Evolutionary conservation across 1,284 basidiomycete species (phyloP).

Genomic region (Apiotrichum siamense): DNA sequence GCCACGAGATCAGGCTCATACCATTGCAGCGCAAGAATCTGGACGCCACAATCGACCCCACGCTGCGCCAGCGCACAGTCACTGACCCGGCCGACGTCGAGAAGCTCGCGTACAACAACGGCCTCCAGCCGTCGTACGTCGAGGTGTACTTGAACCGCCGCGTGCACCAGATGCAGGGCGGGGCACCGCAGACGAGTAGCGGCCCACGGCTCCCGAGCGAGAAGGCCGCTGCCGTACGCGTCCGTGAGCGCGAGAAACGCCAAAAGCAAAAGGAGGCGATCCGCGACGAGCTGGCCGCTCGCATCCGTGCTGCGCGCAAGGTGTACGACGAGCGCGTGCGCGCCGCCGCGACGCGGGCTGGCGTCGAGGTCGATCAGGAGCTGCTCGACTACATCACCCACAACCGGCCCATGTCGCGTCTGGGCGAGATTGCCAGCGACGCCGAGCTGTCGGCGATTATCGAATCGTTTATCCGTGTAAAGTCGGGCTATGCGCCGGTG

Average conservation of each 20-base stretch:
- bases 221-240: not conserved
- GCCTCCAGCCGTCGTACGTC: conserved; percentile 19
- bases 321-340: conserved; percentile 30
- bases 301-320: conserved; percentile 18
- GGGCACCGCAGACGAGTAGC: not conserved
- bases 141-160: conserved; percentile 17
- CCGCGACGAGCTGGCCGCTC: conserved; percentile 25
- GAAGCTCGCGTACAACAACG: conserved; percentile 30
- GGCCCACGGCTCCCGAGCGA: not conserved
- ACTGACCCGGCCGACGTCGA: conserved; percentile 18
- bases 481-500: conserved; percentile 3
- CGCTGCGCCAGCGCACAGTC: conserved; percentile 11
- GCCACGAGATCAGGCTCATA: conserved; percentile 17
- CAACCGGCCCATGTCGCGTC: conserved; percentile 16
- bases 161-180: not conserved
- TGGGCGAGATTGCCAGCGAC: conserved; percentile 14
- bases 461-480: conserved; percentile 13
- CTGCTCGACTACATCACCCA: conserved; percentile 22
- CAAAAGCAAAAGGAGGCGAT: conserved; percentile 14
- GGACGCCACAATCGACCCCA: conserved; percentile 20
- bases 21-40: conserved; percentile 28
- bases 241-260: conserved; percentile 4
- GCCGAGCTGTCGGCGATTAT: conserved; percentile 12
- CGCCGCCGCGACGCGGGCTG: conserved; percentile 16
- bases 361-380: conserved; percentile 17